Evolutionary conservation across 495 filamentous ascomycete genomes (phyloP).

Genomic region (Hypoxylon intermedium): DNA sequence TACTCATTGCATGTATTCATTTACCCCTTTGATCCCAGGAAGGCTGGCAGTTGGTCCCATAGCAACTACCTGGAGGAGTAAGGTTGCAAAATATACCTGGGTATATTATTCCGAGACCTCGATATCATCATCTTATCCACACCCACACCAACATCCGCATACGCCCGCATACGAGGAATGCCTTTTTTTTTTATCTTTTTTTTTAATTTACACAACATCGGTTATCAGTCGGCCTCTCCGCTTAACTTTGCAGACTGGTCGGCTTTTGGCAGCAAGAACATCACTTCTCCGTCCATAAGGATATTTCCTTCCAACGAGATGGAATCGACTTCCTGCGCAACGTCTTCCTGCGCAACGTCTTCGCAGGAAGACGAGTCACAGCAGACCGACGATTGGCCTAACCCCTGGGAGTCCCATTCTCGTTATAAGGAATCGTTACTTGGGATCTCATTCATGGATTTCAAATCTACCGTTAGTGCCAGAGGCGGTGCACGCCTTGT

Average conservation of each 20-base stretch:
- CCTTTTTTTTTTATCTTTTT: neutral
- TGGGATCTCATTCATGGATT: neutral
- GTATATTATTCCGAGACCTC: neutral
- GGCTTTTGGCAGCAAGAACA: no score
- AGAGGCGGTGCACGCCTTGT: neutral
- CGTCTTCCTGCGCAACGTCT: no score
- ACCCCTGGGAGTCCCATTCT: no score
- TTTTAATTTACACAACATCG: neutral
- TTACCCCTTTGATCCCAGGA: slow-evolving; percentile 8
- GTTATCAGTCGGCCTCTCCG: neutral
- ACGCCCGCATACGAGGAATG: neutral
- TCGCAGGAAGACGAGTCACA: no score
- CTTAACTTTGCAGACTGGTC: neutral
- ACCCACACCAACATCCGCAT: neutral
- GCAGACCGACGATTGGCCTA: no score
- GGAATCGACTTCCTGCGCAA: no score
- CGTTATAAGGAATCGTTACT: no score
- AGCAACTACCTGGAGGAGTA: neutral
- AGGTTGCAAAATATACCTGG: neutral
- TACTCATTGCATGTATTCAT: slow-evolving; percentile 8
- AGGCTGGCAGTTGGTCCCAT: neutral
- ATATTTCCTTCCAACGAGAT: neutral
- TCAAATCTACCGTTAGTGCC: neutral
- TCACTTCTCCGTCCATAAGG: neutral
- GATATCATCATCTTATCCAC: neutral